Evolutionary conservation across 805 yeast species (phyloP).

Genomic region (Saccharomyces mikatae): DNA sequence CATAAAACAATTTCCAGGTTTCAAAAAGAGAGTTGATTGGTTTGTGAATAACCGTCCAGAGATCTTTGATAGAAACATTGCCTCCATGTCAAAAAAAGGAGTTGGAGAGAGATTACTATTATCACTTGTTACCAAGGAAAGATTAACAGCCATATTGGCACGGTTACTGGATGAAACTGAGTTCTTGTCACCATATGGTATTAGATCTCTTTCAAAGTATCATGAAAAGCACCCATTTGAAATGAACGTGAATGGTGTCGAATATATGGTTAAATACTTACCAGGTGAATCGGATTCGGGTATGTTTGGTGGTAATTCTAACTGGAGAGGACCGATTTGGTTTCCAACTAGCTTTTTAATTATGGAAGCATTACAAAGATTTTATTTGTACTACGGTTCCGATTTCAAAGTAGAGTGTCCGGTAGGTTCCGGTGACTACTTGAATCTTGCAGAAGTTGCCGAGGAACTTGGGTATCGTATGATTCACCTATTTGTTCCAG

Average conservation of each 20-base stretch:
- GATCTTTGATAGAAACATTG: constrained; percentile 75
- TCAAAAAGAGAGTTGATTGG: constrained; percentile 80
- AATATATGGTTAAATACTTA: constrained; percentile 63
- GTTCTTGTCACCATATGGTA: constrained; percentile 77
- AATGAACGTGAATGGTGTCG: constrained; percentile 74
- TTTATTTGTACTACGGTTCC: constrained; percentile 82
- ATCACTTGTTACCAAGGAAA: constrained; percentile 73
- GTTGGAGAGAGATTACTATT: constrained; percentile 73
- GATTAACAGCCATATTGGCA: constrained; percentile 65
- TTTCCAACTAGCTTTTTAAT: constrained; percentile 83
- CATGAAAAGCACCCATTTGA: constrained; percentile 80
- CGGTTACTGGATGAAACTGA: constrained; percentile 82
- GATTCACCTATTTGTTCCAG: constrained; percentile 66
- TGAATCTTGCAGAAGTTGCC: constrained; percentile 84
- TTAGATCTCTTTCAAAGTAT: constrained; percentile 78
- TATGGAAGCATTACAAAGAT: constrained; percentile 81
- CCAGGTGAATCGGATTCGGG: constrained; percentile 91
- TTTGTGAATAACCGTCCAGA: constrained; percentile 61
- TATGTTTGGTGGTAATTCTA: constrained; percentile 92
- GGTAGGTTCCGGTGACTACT: constrained; percentile 67
- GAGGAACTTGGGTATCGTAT: constrained; percentile 84
- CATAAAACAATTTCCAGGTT: constrained; percentile 69
- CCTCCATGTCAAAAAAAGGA: constrained; percentile 77
- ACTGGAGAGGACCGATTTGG: constrained; percentile 98
- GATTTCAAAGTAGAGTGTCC: constrained; percentile 83